Conservation (phyloP, 805 yeast species). For the Lipomyces japonicus region DNA sequence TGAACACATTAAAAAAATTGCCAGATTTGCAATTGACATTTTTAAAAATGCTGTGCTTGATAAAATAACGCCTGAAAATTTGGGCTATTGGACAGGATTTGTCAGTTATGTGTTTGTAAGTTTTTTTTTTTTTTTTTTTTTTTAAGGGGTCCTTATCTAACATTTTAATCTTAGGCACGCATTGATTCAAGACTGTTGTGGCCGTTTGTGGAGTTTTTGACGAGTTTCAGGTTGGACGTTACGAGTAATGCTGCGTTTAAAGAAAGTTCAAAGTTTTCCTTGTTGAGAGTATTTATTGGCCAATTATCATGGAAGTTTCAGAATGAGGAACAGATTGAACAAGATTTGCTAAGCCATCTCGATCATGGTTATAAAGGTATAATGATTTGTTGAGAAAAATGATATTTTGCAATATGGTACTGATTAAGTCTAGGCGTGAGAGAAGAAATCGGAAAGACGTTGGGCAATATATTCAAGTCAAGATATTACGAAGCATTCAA, state of each 20-base stretch:
- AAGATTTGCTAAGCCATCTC: conserved; percentile 44
- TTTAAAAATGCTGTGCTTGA: conserved; percentile 44
- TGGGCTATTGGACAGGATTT: conserved; percentile 69
- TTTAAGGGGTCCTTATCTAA: neutral
- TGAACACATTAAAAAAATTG: conserved; percentile 11
- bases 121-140: conserved; percentile 11
- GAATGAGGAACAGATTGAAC: conserved; percentile 38
- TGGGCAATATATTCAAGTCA: conserved; percentile 47
- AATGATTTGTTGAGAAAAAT: neutral
- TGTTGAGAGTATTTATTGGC: conserved; percentile 50
- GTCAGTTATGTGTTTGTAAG: conserved; percentile 55
- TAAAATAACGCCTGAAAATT: conserved; percentile 70
- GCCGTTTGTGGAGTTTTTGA: conserved; percentile 45
- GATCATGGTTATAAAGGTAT: conserved; percentile 48
- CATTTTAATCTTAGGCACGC: conserved; percentile 41
- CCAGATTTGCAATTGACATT: conserved; percentile 40
- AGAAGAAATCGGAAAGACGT: conserved; percentile 57
- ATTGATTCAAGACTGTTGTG: conserved; percentile 53
- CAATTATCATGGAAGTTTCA: conserved; percentile 56
- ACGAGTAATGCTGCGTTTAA: conserved; percentile 60
- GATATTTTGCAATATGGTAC: neutral
- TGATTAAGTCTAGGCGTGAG: conserved; percentile 60
- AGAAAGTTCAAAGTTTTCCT: conserved; percentile 57
- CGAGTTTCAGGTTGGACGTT: conserved; percentile 47
- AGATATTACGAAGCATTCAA: conserved; percentile 45